phyloP scores from a whole-genome alignment of 1,284 basidiomycete species.

The Ceratobasidium sp. region DNA sequence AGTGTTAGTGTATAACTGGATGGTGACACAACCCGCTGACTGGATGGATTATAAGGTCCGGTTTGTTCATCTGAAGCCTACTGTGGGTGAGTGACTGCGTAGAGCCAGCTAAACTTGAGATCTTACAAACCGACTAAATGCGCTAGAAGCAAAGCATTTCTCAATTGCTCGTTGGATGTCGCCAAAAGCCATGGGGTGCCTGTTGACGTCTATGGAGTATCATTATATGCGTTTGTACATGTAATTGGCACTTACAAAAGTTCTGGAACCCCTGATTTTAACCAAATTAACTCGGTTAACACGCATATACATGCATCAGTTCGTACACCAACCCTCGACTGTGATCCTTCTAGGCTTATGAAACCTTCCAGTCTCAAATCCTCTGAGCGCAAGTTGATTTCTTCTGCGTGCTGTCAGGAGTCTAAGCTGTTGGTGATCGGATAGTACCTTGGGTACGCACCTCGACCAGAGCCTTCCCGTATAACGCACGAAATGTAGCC shows the following conservation, averaged over 20 bases:
- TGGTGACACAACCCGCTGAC: neutral
- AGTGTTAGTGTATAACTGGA: constrained; percentile 21
- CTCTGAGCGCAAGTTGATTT: constrained; percentile 67
- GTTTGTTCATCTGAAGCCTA: constrained; percentile 55
- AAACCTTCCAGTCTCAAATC: constrained; percentile 78
- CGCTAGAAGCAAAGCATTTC: constrained; percentile 72
- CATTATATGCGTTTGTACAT: constrained; percentile 1
- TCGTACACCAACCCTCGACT: constrained; percentile 72
- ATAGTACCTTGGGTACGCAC: constrained; percentile 59
- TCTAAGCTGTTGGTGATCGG: neutral
- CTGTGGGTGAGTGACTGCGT: constrained; percentile 56
- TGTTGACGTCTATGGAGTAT: constrained; percentile 77
- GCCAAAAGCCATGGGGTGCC: constrained; percentile 75
- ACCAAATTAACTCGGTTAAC: neutral
- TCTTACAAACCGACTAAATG: constrained; percentile 76
- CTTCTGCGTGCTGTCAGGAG: constrained; percentile 70
- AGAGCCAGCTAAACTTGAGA: constrained; percentile 40
- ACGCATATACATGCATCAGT: neutral
- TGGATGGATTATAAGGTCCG: neutral
- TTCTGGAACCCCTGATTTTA: constrained; percentile 79
- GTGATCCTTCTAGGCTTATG: constrained; percentile 80
- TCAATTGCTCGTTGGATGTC: constrained; percentile 81
- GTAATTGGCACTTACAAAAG: constrained; percentile 69
- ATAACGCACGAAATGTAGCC: constrained; percentile 73
- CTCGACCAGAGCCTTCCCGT: constrained; percentile 74